A percentile compares a stretch with the other conserved stretches of the same genome.
Conservation (phyloP, 2,329 filamentous ascomycete species). For the Aspergillus sp. region DNA sequence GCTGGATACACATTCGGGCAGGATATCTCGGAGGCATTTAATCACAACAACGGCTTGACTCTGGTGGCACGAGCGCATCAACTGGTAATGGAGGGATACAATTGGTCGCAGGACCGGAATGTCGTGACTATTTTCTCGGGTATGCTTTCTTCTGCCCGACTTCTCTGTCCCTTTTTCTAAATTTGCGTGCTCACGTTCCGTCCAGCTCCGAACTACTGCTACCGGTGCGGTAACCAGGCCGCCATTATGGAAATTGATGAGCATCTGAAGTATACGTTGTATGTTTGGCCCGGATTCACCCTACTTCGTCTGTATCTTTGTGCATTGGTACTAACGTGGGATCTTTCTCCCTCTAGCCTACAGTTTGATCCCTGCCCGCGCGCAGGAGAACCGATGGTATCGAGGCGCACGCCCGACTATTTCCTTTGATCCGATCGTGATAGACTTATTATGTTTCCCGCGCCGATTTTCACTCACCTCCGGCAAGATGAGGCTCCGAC, state of each 20-base stretch:
- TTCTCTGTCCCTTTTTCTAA: too few species aligned
- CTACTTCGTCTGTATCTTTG: background rate
- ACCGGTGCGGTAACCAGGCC: constrained; percentile 97
- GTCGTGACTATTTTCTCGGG: constrained; percentile 98
- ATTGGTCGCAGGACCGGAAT: constrained; percentile 98
- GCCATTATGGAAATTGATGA: constrained; percentile 99
- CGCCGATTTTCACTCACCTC: constrained; percentile 17
- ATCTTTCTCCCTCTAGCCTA: constrained; percentile 60
- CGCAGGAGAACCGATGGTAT: constrained; percentile 98
- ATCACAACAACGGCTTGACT: constrained; percentile 97
- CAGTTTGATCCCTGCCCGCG: constrained; percentile 98
- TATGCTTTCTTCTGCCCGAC: constrained; percentile 41
- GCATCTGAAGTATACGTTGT: constrained; percentile 99
- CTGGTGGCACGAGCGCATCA: constrained; percentile 96
- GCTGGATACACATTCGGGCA: constrained; percentile 95
- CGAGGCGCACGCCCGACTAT: constrained; percentile 94
- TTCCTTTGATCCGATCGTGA: constrained; percentile 69
- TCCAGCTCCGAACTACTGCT: constrained; percentile 86
- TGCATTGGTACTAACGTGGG: background rate
- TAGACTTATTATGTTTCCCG: constrained; percentile 26
- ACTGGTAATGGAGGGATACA: constrained; percentile 99
- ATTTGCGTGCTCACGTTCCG: constrained; percentile 25
- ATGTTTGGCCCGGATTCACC: constrained; percentile 47
- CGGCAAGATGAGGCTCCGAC: constrained; percentile 20
- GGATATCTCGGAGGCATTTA: constrained; percentile 98